A percentile compares a stretch with the other conserved stretches of the same genome.
Conservation (phyloP, 805 yeast species). For the Monosporozyma servazzii region DNA sequence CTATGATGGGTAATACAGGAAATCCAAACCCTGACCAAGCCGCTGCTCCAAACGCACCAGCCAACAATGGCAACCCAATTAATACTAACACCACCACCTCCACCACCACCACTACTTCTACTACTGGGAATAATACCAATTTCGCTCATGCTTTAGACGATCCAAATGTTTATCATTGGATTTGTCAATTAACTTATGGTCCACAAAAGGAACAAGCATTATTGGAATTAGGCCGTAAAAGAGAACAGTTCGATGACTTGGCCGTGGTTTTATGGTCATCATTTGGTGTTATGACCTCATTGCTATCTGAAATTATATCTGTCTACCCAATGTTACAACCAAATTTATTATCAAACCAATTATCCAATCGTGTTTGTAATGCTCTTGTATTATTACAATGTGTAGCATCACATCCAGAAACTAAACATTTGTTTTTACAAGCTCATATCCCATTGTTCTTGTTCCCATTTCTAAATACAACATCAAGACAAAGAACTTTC, state of each 20-base stretch:
- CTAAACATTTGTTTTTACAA: slow-evolving; percentile 71
- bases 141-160: slow-evolving; percentile 48
- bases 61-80: slow-evolving; percentile 8
- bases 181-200: slow-evolving; percentile 80
- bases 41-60: not conserved
- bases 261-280: slow-evolving; percentile 93
- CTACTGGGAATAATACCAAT: not conserved
- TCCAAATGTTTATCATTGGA: slow-evolving; percentile 83
- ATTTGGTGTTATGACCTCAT: slow-evolving; percentile 89
- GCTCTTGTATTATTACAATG: slow-evolving; percentile 92
- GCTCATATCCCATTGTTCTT: slow-evolving; percentile 89
- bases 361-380: slow-evolving; percentile 88
- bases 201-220: slow-evolving; percentile 89
- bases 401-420: slow-evolving; percentile 90
- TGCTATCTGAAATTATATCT: slow-evolving; percentile 78
- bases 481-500: slow-evolving; percentile 84
- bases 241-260: slow-evolving; percentile 90
- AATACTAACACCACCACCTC: too few species aligned
- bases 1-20: not conserved
- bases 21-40: not conserved
- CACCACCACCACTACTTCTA: slow-evolving; percentile 7
- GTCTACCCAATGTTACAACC: slow-evolving; percentile 88
- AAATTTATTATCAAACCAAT: slow-evolving; percentile 73
- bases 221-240: slow-evolving; percentile 81
- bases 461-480: slow-evolving; percentile 89